phyloP scores from a whole-genome alignment of 768 basidiomycete genomes.

The Lentinula edodes region DNA sequence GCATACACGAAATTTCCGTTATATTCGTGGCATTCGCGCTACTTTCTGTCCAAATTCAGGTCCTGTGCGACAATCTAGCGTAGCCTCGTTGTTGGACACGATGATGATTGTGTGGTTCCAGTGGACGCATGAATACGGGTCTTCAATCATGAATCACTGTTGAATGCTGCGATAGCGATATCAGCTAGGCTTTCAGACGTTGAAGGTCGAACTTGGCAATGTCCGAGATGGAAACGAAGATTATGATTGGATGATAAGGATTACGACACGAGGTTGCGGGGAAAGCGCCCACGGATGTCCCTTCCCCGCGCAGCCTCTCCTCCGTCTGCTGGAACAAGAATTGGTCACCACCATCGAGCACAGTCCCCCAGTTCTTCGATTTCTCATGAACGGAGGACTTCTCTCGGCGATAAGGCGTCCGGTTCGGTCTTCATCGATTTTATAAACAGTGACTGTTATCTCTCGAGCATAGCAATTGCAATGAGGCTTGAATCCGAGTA shows the following conservation, averaged over 20 bases:
- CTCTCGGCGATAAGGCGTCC: background rate
- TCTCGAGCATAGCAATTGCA: background rate
- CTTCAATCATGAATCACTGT: background rate
- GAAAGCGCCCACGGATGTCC: background rate
- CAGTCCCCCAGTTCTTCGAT: background rate
- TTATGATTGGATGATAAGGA: conserved; percentile 3
- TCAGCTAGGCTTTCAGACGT: background rate
- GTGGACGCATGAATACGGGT: background rate
- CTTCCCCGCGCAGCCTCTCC: background rate
- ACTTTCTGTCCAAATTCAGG: background rate
- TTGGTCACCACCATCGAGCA: background rate
- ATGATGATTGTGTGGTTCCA: background rate
- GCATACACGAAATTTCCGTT: background rate
- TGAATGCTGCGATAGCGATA: background rate
- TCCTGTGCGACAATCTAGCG: background rate
- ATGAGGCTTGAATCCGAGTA: background rate
- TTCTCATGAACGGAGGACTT: background rate
- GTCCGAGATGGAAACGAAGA: background rate
- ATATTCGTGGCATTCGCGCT: background rate
- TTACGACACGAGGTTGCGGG: background rate
- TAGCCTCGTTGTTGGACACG: background rate
- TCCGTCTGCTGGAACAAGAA: too few relatives aligned
- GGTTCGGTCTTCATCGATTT: background rate
- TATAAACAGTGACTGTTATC: background rate
- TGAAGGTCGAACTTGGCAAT: background rate